Base-by-base conservation (phyloP, 2,329 filamentous ascomycete species). In the Mycocentrospora acerina region DNA sequence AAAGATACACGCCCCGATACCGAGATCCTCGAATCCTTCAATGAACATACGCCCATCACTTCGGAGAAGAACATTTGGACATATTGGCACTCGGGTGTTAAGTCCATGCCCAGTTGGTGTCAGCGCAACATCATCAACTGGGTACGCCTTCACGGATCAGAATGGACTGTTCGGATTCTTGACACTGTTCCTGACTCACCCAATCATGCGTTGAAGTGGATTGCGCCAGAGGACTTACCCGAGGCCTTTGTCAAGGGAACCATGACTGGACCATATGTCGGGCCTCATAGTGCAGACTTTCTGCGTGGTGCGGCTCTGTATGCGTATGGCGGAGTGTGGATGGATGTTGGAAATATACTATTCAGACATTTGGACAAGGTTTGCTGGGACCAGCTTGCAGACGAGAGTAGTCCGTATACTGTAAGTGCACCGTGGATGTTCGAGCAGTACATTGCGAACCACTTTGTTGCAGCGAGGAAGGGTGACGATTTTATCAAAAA, bases 231-330 rank as follows among this genome's bases (percentile, higher is more conserved):
- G 1, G 49, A 66, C 25, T 62, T 60, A 2, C 61, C 59, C 0
- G 64, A 70, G 11, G 53, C 68, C 0, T 71, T 75, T 38, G 65
- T 71, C 17, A 61, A 71, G 9, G 53, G 64, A 22, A 69, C 61
- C 0, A 76, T 77, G 70, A 61, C 66, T 10, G 73, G 75, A 0
- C 66, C 67, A 0, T 67, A 68, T 35, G 58, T 64, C 1, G 73
- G 69, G 1, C 65, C 64, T 1, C 75, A 79, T 43, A 67, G 64
- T 1, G 71, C 71, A 3, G 76, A 79, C 35, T 60, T 78, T 1
- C 56, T 78, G 4, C 69, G 76, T 1, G 60, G 74, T 4, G 66
- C 69, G n/a, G 55, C 64, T 5, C 43, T 74, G 11, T 62, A 60
- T 33, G 42, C 51, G 12, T 64, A 71, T 35, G 71, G 70, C 6